Base-by-base conservation (phyloP, 169 alveolate genomes). In the Plasmodium inui region DNA sequence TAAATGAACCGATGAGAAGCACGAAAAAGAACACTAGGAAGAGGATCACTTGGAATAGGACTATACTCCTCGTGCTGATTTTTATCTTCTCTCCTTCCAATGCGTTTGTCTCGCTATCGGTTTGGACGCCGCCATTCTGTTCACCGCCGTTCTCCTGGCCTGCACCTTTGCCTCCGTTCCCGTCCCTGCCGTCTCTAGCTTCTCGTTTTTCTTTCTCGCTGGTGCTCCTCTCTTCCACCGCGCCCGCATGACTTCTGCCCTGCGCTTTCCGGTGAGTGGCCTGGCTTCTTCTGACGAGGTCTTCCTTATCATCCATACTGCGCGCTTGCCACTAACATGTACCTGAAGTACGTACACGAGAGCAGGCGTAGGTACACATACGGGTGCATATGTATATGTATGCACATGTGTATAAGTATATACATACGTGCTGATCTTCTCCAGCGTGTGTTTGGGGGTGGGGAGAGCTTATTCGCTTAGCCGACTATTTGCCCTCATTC, bases 1-100 rank as follows among this genome's bases (percentile, higher is more conserved):
- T 91, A 82, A 80, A 91, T 28, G 95, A 91, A n/a, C 95, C 95
- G 74, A 91, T 82, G 1, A 91, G 55, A 22, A 91, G 61, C 41
- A 91, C 92, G 37, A 91, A 72, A 91, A 91, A 91, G 44, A 70
- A 91, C 76, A 91, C 26, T 9, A 91, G 12, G 53, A 91, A 91
- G 34, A 91, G 32, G 41, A 80, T 17, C 73, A 91, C 32, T 32
- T 91, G 95, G 74, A 91, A 91, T 19, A 91, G 61, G 39, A 91
- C 22, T 39, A 91, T 72, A 50, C 92, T 91, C 83, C 44, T 82
- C 22, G 80, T 44, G 22, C 83, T 81, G 12, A 82, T 57, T 46
- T 19, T 30, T 82, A 57, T 50, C 37, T 46, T 71, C 32, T 86
- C 93, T 76, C 17, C 72, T 26, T 37, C 71, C 82, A n/a, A 1